A percentile compares a stretch with the other conserved stretches of the same genome.
phyloP scores from a whole-genome alignment of 768 basidiomycete species.

The Mycena floridula region DNA sequence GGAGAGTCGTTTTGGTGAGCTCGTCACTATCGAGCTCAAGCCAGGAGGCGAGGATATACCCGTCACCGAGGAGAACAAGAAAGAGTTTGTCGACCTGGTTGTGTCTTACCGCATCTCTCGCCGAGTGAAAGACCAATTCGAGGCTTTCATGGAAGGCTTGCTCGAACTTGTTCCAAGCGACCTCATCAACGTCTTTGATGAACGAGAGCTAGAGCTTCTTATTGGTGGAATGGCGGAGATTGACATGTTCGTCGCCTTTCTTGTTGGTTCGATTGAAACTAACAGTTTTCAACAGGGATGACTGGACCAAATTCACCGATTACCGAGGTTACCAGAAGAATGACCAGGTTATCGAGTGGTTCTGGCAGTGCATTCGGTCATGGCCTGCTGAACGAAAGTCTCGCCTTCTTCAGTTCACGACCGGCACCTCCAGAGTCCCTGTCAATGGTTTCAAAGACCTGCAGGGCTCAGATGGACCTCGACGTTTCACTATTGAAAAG shows the following conservation, averaged over 20 bases:
- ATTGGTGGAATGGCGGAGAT: slow-evolving; percentile 94
- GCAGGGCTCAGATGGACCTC: slow-evolving; percentile 88
- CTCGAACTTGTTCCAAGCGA: slow-evolving; percentile 80
- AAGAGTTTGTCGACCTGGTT: slow-evolving; percentile 70
- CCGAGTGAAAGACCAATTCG: slow-evolving; percentile 79
- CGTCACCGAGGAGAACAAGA: slow-evolving; percentile 73
- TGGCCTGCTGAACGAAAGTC: slow-evolving; percentile 91
- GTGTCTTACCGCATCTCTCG: slow-evolving; percentile 80
- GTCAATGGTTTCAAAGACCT: slow-evolving; percentile 95
- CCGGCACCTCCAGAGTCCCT: slow-evolving; percentile 77
- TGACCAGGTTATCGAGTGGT: slow-evolving; percentile 90
- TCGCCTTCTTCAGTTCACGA: slow-evolving; percentile 83
- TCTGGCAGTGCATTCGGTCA: slow-evolving; percentile 87
- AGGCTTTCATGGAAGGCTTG: slow-evolving; percentile 81
- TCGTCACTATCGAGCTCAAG: slow-evolving; percentile 60
- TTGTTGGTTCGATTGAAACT: background rate
- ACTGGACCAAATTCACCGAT: slow-evolving; percentile 93
- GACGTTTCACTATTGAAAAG: slow-evolving; percentile 93
- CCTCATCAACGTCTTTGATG: slow-evolving; percentile 85
- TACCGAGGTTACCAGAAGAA: slow-evolving; percentile 85
- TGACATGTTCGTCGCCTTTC: slow-evolving; percentile 52
- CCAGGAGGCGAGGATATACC: slow-evolving; percentile 52
- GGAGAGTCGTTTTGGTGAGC: slow-evolving; percentile 73
- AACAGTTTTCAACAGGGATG: slow-evolving; percentile 43
- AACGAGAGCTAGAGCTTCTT: slow-evolving; percentile 81